These are phyloP conservation scores for Lathyrus tuberosus DNA, from an alignment of 306 rosid genomes.

Conservation along the genomic window DNA sequence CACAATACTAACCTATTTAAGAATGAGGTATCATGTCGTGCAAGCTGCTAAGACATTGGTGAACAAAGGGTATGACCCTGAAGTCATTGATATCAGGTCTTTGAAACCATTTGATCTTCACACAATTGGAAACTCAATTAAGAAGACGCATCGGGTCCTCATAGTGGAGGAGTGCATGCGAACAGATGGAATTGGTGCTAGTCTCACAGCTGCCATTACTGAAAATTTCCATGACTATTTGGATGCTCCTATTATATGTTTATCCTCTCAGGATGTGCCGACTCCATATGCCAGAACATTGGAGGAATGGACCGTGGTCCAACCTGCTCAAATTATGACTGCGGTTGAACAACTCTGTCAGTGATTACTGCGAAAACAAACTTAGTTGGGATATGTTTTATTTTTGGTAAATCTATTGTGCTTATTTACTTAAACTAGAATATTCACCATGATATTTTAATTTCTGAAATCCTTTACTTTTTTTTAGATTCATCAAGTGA, in stretches of 20 bases:
- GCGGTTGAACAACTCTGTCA: slow-evolving; percentile 93
- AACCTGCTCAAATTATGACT: slow-evolving; percentile 90
- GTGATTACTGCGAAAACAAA: slow-evolving; percentile 40
- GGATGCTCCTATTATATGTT: slow-evolving; percentile 84
- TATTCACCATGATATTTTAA: slow-evolving; percentile 10
- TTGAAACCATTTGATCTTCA: slow-evolving; percentile 90
- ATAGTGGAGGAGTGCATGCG: slow-evolving; percentile 98
- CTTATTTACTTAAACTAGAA: slow-evolving; percentile 36
- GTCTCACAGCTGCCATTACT: slow-evolving; percentile 80
- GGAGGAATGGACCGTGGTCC: slow-evolving; percentile 96
- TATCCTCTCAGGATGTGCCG: slow-evolving; percentile 97
- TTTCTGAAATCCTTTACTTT: slow-evolving; percentile 15
- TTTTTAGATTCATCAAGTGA: slow-evolving; percentile 26
- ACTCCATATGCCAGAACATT: slow-evolving; percentile 88
- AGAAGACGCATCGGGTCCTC: slow-evolving; percentile 87
- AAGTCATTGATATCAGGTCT: slow-evolving; percentile 93
- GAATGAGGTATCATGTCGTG: slow-evolving; percentile 99
- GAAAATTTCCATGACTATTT: slow-evolving; percentile 91
- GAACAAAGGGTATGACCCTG: slow-evolving; percentile 94
- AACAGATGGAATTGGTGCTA: slow-evolving; percentile 94
- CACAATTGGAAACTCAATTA: slow-evolving; percentile 86
- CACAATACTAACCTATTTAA: slow-evolving; percentile 83
- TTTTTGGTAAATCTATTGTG: slow-evolving; percentile 34
- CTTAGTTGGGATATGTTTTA: slow-evolving; percentile 16
- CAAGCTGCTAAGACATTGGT: slow-evolving; percentile 97